phyloP scores from a whole-genome alignment of 352 stramenopile species.

The Plasmopara halstedii region DNA sequence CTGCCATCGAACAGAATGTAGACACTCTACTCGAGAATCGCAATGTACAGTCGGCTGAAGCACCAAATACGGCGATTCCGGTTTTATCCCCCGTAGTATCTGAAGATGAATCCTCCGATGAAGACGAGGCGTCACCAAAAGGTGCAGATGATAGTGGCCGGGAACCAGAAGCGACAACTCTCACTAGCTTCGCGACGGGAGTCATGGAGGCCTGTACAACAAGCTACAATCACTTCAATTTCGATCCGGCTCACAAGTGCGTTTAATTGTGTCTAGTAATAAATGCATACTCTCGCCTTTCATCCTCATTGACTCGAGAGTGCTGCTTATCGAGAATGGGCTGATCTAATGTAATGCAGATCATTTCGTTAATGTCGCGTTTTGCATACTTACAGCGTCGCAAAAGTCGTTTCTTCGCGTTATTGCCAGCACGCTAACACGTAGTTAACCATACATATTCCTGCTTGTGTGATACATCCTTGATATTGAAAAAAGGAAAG shows the following conservation, averaged over 20 bases:
- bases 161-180: constrained; percentile 1
- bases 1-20: neutral
- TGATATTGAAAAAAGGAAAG: too few species aligned
- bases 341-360: too few species aligned
- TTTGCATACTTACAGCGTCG: too few species aligned
- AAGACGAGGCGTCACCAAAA: constrained; percentile 7
- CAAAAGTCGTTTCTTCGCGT: too few species aligned
- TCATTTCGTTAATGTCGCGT: too few species aligned
- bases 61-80: neutral
- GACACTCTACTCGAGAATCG: neutral
- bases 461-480: too few species aligned
- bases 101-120: constrained; percentile 13
- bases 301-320: neutral
- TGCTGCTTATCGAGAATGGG: constrained; percentile 3
- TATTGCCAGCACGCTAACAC: too few species aligned
- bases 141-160: neutral
- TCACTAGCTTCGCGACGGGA: constrained; percentile 7
- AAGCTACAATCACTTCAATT: constrained; percentile 17
- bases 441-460: too few species aligned
- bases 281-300: constrained; percentile 7
- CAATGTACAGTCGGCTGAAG: constrained; percentile 3
- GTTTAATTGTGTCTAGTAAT: constrained; percentile 17
- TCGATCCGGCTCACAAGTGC: constrained; percentile 12
- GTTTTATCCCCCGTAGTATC: constrained; percentile 16
- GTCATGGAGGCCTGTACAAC: constrained; percentile 9